Percentiles rank a stretch among this genome's conserved stretches.
phyloP scores from a whole-genome alignment of 106 monocot species.

The Acorus calamus region DNA sequence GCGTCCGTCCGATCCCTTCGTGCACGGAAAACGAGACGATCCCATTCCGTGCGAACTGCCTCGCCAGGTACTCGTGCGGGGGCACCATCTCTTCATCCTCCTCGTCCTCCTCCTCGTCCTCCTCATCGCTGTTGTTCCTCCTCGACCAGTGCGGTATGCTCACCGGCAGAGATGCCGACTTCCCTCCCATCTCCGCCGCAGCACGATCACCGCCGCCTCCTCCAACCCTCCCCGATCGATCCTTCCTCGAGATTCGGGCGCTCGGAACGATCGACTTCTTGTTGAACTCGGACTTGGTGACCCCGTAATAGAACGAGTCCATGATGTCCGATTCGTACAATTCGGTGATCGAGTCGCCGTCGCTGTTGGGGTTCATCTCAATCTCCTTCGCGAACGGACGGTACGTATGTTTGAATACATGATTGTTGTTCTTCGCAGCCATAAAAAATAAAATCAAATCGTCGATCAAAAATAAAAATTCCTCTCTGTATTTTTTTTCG shows the following conservation, averaged over 20 bases:
- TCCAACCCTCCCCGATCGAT: constrained; percentile 3
- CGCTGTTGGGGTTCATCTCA: background rate
- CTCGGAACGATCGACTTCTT: background rate
- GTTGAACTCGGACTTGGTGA: background rate
- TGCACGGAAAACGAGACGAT: constrained; percentile 56
- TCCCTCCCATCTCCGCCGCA: background rate
- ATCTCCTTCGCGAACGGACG: constrained; percentile 7
- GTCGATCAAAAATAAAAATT: too few species aligned
- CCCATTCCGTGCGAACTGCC: constrained; percentile 8
- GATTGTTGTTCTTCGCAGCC: background rate
- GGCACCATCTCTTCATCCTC: constrained; percentile 35
- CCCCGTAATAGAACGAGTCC: constrained; percentile 5
- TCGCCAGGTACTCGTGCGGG: constrained; percentile 56
- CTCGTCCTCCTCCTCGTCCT: constrained; percentile 17
- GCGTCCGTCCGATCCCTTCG: constrained; percentile 62
- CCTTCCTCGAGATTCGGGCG: constrained; percentile 1
- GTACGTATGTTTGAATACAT: background rate
- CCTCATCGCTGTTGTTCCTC: constrained; percentile 5
- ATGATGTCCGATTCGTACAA: constrained; percentile 58
- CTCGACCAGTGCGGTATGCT: constrained; percentile 66
- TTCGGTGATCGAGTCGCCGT: constrained; percentile 14
- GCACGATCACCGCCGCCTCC: background rate
- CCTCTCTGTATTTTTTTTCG: too few species aligned
- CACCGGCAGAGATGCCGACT: constrained; percentile 34
- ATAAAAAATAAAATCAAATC: background rate